Conservation (phyloP, 2,329 filamentous ascomycete genomes). For the Microascus cirrosus region DNA sequence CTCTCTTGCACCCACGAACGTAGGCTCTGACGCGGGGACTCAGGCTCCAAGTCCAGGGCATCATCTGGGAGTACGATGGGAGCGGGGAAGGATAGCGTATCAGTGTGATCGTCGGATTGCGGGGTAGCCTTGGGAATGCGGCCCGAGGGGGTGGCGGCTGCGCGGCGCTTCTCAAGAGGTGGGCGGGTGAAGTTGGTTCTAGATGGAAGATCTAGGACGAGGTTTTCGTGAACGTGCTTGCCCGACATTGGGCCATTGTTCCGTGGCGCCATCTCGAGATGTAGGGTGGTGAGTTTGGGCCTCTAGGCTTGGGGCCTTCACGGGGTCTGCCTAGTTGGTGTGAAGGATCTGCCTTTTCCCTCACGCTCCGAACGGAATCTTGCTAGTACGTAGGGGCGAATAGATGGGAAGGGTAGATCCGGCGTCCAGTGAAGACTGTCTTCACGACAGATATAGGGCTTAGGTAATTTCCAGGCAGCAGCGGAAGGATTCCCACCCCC, state of each 20-base stretch:
- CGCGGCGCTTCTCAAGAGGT: slow-evolving; percentile 15
- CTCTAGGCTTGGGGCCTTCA: no score
- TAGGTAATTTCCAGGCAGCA: no score
- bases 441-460: no score
- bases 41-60: slow-evolving; percentile 41
- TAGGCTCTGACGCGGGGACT: slow-evolving; percentile 38
- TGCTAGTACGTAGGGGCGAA: no score
- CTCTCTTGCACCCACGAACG: slow-evolving; percentile 34
- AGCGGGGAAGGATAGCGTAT: slow-evolving; percentile 35
- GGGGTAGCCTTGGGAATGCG: slow-evolving; percentile 9
- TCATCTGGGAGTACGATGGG: slow-evolving; percentile 50
- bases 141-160: slow-evolving; percentile 17
- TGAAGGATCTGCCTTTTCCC: no score
- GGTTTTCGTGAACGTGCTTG: background rate
- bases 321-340: no score
- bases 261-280: no score
- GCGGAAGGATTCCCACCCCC: no score
- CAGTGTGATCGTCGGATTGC: slow-evolving; percentile 2
- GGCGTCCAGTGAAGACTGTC: no score
- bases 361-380: no score
- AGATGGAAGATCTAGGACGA: background rate
- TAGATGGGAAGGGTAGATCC: no score
- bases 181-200: slow-evolving; percentile 14
- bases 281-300: no score
- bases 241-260: background rate